Percentiles rank a stretch among this genome's conserved stretches.
These are phyloP conservation scores for Neoconidiobolus thromboides DNA, from an alignment of 371 early-diverging fungal genomes.

Conservation along the genomic window DNA sequence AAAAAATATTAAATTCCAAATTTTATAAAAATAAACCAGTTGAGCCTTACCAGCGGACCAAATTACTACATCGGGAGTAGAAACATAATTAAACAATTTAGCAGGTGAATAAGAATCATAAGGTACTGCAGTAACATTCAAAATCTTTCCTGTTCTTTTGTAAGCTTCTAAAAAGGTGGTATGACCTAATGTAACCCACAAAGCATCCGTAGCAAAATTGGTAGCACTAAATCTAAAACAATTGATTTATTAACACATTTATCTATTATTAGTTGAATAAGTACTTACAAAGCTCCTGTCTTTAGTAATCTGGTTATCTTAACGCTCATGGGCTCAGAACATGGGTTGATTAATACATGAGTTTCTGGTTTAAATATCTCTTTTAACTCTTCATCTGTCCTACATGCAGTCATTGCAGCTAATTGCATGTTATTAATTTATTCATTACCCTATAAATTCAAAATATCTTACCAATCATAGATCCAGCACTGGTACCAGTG, in stretches of 20 bases:
- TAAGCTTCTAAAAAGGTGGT: conserved; percentile 81
- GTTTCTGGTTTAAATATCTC: conserved; percentile 40
- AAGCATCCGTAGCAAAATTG: conserved; percentile 40
- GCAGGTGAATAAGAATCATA: conserved; percentile 56
- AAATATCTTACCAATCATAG: conserved; percentile 23
- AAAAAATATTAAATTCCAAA: neutral
- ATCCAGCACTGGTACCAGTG: conserved; percentile 74
- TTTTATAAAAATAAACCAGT: neutral
- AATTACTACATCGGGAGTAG: conserved; percentile 74
- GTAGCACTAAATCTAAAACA: conserved; percentile 39
- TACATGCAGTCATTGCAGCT: conserved; percentile 60
- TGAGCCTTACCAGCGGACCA: conserved; percentile 37
- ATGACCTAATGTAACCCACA: conserved; percentile 61
- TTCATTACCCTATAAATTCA: conserved; percentile 5
- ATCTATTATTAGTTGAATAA: no score
- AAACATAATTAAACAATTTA: conserved; percentile 68
- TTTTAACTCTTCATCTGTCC: conserved; percentile 58
- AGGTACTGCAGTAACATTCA: conserved; percentile 69
- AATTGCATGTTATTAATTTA: conserved; percentile 12
- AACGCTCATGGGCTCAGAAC: conserved; percentile 26
- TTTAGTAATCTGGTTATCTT: neutral
- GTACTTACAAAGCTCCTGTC: no score
- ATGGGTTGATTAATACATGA: conserved; percentile 29
- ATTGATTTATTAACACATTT: neutral
- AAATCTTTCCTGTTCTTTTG: conserved; percentile 63